phyloP scores from a whole-genome alignment of 1,139 yeast genomes.

The Yamadazyma jaroonii region DNA sequence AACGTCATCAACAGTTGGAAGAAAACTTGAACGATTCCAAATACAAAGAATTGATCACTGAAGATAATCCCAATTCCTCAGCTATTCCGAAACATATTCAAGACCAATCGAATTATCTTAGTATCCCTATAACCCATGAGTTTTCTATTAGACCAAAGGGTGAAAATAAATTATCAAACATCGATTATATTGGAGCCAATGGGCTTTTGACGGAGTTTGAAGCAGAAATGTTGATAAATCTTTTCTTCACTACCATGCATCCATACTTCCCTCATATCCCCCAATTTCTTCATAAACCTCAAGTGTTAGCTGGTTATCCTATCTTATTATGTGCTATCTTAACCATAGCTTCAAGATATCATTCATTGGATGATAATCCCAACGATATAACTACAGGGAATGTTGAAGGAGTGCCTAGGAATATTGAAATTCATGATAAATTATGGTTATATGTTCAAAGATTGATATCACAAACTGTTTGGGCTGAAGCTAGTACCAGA shows the following conservation, averaged over 20 bases:
- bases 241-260: slow-evolving; percentile 77
- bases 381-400: slow-evolving; percentile 20
- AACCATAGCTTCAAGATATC: slow-evolving; percentile 77
- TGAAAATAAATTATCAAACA: slow-evolving; percentile 49
- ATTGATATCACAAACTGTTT: slow-evolving; percentile 79
- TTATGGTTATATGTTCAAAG: slow-evolving; percentile 84
- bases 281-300: slow-evolving; percentile 62
- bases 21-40: slow-evolving; percentile 10
- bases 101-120: slow-evolving; percentile 16
- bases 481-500: slow-evolving; percentile 93
- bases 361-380: slow-evolving; percentile 45
- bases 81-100: slow-evolving; percentile 16
- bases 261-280: slow-evolving; percentile 92
- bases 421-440: slow-evolving; percentile 68
- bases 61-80: slow-evolving; percentile 2
- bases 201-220: slow-evolving; percentile 66
- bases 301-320: slow-evolving; percentile 72
- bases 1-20: slow-evolving; percentile 50
- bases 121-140: slow-evolving; percentile 16
- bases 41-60: slow-evolving; percentile 8
- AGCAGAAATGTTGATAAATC: slow-evolving; percentile 58
- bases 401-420: slow-evolving; percentile 35
- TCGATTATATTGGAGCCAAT: slow-evolving; percentile 58
- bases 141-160: slow-evolving; percentile 52
- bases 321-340: slow-evolving; percentile 75